These are phyloP conservation scores for Chaetomium tenue DNA, from an alignment of 495 filamentous ascomycete species.

Conservation along the genomic window DNA sequence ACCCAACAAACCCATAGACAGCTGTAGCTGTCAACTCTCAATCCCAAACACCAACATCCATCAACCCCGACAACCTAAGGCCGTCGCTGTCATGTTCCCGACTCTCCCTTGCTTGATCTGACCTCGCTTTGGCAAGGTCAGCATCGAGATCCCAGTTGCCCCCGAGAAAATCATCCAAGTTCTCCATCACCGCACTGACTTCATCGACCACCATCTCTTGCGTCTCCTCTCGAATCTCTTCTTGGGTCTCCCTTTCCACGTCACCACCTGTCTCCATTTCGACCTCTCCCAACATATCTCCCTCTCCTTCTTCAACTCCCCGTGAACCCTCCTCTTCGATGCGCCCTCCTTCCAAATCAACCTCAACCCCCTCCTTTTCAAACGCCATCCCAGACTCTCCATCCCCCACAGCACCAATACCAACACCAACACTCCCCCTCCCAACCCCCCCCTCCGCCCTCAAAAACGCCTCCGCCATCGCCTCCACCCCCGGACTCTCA, in stretches of 20 bases:
- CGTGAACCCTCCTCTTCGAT: not conserved
- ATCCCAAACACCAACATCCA: conserved; percentile 30
- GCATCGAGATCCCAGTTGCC: conserved; percentile 42
- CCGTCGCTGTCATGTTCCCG: not conserved
- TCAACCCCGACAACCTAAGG: conserved; percentile 5
- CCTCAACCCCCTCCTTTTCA: not conserved
- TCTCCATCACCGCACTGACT: conserved; percentile 43
- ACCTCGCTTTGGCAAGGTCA: conserved; percentile 35
- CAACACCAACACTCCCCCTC: not conserved
- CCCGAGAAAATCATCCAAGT: conserved; percentile 44
- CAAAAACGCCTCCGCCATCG: conserved; percentile 45
- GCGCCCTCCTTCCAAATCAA: not conserved
- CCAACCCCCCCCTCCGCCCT: conserved; percentile 20
- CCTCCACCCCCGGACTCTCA: conserved; percentile 39
- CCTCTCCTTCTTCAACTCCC: not conserved
- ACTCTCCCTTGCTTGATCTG: conserved; percentile 18
- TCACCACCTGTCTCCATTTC: not conserved
- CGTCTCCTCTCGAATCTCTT: not conserved
- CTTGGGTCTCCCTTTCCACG: not conserved
- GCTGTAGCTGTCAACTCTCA: not conserved
- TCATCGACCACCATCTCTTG: conserved; percentile 35
- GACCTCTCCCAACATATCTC: not conserved
- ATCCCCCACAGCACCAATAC: not conserved
- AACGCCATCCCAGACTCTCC: not conserved
- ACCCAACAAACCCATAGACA: not conserved